Evolutionary conservation across 805 yeast genomes (phyloP).

Genomic region (Hanseniaspora nectarophila): DNA sequence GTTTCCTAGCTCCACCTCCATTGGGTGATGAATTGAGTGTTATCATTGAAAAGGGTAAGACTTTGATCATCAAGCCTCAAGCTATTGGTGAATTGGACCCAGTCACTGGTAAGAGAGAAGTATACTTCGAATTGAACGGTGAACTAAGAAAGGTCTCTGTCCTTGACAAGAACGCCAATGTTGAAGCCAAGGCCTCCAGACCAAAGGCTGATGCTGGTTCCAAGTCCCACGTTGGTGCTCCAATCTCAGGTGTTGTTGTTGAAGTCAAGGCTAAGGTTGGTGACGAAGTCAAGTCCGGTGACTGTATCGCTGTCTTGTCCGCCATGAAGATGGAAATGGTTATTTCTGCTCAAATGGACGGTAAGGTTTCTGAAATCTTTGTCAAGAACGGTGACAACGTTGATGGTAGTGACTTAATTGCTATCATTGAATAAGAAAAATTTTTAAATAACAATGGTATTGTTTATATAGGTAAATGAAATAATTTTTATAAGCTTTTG

Average conservation of each 20-base stretch:
- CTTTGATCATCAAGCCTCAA: constrained; percentile 75
- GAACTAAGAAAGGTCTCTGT: constrained; percentile 93
- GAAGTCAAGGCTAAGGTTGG: constrained; percentile 88
- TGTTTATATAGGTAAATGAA: background rate
- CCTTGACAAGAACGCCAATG: constrained; percentile 74
- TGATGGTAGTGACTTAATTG: constrained; percentile 83
- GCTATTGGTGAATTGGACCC: constrained; percentile 83
- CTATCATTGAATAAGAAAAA: constrained; percentile 35
- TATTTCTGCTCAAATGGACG: constrained; percentile 80
- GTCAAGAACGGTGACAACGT: constrained; percentile 90
- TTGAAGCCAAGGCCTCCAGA: constrained; percentile 64
- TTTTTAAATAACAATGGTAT: no score
- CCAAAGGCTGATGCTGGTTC: constrained; percentile 83
- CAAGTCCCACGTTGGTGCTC: constrained; percentile 91
- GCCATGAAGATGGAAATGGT: constrained; percentile 99
- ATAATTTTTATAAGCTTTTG: background rate
- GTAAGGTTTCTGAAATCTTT: constrained; percentile 63
- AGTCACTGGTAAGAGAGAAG: constrained; percentile 87
- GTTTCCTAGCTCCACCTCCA: constrained; percentile 76
- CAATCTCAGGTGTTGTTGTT: constrained; percentile 97
- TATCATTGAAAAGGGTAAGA: constrained; percentile 89
- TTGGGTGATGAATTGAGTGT: constrained; percentile 81
- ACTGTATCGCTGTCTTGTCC: constrained; percentile 80
- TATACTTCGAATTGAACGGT: constrained; percentile 95
- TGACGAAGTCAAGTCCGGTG: constrained; percentile 87